Evolutionary conservation across 2,329 filamentous ascomycete genomes (phyloP).

Genomic region (Huntiella abstrusa): DNA sequence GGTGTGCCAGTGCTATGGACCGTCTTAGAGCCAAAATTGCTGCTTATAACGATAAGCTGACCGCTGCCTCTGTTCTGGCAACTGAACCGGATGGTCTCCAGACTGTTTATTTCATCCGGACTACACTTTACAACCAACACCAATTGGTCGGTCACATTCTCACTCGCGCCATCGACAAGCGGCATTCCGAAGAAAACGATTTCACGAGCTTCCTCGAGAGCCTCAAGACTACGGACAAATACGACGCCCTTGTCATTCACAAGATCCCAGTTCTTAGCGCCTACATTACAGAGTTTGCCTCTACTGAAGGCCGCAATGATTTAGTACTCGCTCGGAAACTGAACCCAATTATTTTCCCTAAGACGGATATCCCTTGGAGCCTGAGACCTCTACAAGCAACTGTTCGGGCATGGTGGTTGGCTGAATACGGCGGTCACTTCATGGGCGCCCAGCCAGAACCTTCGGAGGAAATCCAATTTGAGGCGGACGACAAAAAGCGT

Average conservation of each 20-base stretch:
- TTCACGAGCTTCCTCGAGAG: conserved; percentile 52
- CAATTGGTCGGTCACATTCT: conserved; percentile 71
- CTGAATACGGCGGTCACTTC: conserved; percentile 83
- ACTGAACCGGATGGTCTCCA: conserved; percentile 45
- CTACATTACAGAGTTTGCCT: conserved; percentile 61
- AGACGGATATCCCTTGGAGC: conserved; percentile 52
- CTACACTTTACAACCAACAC: conserved; percentile 73
- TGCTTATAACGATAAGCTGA: conserved; percentile 54
- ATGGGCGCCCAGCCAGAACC: conserved; percentile 48
- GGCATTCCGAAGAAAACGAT: conserved; percentile 50
- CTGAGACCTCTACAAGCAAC: conserved; percentile 62
- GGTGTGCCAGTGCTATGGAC: conserved; percentile 58
- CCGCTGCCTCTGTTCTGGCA: conserved; percentile 57
- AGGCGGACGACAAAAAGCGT: conserved; percentile 46
- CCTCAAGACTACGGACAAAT: conserved; percentile 53
- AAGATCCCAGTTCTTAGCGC: conserved; percentile 63
- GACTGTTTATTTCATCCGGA: conserved; percentile 60
- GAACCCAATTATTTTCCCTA: conserved; percentile 46
- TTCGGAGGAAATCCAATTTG: conserved; percentile 17
- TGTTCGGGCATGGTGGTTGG: conserved; percentile 68
- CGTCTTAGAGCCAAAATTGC: conserved; percentile 62
- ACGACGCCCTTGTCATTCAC: conserved; percentile 58
- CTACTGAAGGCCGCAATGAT: conserved; percentile 49
- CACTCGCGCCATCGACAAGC: conserved; percentile 57
- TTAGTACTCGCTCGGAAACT: conserved; percentile 52